These are phyloP conservation scores for Candida sanyaensis DNA, from an alignment of 1,139 yeast genomes.

Conservation along the genomic window DNA sequence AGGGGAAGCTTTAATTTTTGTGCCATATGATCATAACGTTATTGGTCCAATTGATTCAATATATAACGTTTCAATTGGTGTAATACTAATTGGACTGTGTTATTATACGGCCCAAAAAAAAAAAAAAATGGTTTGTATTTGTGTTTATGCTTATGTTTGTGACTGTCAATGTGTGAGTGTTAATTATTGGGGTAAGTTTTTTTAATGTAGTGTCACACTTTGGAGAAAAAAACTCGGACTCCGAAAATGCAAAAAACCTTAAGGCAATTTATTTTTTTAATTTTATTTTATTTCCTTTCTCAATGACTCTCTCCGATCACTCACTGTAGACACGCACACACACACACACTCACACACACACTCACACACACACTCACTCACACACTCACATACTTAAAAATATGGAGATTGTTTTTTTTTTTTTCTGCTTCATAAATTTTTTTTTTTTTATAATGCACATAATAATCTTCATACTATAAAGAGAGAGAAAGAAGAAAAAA, in stretches of 20 bases:
- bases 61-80: too few relatives aligned
- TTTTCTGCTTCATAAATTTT: neutral
- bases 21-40: too few relatives aligned
- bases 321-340: neutral
- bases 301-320: neutral
- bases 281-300: neutral
- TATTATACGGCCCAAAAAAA: too few relatives aligned
- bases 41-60: too few relatives aligned
- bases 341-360: neutral
- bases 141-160: too few relatives aligned
- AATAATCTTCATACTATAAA: neutral
- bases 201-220: neutral
- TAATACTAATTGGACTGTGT: too few relatives aligned
- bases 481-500: neutral
- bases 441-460: conserved; percentile 1
- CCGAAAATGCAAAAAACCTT: neutral
- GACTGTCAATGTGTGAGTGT: too few relatives aligned
- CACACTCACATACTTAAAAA: neutral
- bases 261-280: too few relatives aligned
- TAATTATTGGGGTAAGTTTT: too few relatives aligned
- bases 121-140: too few relatives aligned
- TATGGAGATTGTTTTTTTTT: neutral
- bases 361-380: too few relatives aligned
- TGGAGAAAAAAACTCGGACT: neutral
- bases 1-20: too few relatives aligned